Evolutionary conservation across 805 yeast genomes (phyloP).

Genomic region (Yueomyces sp.): DNA sequence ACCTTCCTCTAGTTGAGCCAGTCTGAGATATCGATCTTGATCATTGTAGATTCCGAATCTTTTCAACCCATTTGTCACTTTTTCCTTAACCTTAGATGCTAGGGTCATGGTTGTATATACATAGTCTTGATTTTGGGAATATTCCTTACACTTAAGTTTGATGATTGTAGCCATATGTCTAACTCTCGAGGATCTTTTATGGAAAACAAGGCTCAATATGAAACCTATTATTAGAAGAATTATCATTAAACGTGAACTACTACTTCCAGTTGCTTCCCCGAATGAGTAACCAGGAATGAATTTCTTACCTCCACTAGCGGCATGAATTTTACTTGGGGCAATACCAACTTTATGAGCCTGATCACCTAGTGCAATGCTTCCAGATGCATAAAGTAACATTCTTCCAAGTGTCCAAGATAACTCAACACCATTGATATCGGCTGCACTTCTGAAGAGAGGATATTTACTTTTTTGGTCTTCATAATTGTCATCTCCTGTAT

Average conservation of each 20-base stretch:
- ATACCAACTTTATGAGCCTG: slow-evolving; percentile 13
- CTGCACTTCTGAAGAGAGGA: slow-evolving; percentile 72
- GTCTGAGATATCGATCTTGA: neutral
- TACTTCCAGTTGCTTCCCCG: neutral
- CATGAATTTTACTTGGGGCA: slow-evolving; percentile 13
- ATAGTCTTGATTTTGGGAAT: too few relatives aligned
- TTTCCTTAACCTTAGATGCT: too few relatives aligned
- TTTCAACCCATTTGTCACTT: too few relatives aligned
- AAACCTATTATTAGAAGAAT: neutral
- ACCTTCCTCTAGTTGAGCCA: neutral
- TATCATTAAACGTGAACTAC: neutral
- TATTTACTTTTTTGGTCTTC: slow-evolving; percentile 19
- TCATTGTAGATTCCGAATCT: too few relatives aligned
- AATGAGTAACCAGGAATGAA: slow-evolving; percentile 13
- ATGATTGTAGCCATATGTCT: too few relatives aligned
- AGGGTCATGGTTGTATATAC: too few relatives aligned
- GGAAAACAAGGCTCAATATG: too few relatives aligned
- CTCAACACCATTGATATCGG: slow-evolving; percentile 69
- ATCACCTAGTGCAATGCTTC: slow-evolving; percentile 32
- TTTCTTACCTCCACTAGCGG: slow-evolving; percentile 9
- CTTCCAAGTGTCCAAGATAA: slow-evolving; percentile 93
- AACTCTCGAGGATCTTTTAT: too few relatives aligned
- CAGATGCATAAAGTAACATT: slow-evolving; percentile 69
- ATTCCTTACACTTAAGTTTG: too few relatives aligned
- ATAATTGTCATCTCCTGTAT: slow-evolving; percentile 18